Percentiles rank a stretch among this genome's conserved stretches.
Conservation (phyloP, 2,329 filamentous ascomycete genomes). For the Xylaria sp. region DNA sequence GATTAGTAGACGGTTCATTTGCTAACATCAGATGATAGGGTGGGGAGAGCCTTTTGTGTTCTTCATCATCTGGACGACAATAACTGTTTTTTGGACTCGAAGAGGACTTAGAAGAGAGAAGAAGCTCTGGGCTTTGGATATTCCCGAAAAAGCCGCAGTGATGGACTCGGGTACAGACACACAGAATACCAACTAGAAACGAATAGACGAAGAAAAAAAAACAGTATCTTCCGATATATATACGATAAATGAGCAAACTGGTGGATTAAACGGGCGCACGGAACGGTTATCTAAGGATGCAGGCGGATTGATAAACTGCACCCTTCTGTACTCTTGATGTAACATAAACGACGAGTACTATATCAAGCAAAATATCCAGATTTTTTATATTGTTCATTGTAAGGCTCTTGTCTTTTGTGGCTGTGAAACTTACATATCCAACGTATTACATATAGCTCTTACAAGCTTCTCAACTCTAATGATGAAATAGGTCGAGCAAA, state of each 20-base stretch:
- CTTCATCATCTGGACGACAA: constrained; percentile 42
- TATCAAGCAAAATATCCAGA: background rate
- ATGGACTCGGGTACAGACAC: constrained; percentile 28
- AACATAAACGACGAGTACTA: background rate
- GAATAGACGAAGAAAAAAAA: constrained; percentile 5
- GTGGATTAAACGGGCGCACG: background rate
- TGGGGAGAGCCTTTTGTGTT: constrained; percentile 46
- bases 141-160: constrained; percentile 24
- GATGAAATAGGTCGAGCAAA: too few species aligned
- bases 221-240: background rate
- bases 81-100: constrained; percentile 45
- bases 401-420: background rate
- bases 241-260: constrained; percentile 7
- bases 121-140: constrained; percentile 36
- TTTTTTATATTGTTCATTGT: background rate
- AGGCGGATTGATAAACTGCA: background rate
- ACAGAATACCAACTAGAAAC: constrained; percentile 21
- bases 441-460: background rate
- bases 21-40: constrained; percentile 32
- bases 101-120: constrained; percentile 40
- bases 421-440: background rate
- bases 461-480: background rate
- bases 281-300: background rate
- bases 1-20: background rate
- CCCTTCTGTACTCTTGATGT: background rate